Percentiles rank a stretch among this genome's conserved stretches.
Conservation (phyloP, 2,329 filamentous ascomycete species). For the Cryphonectria carpinicola region DNA sequence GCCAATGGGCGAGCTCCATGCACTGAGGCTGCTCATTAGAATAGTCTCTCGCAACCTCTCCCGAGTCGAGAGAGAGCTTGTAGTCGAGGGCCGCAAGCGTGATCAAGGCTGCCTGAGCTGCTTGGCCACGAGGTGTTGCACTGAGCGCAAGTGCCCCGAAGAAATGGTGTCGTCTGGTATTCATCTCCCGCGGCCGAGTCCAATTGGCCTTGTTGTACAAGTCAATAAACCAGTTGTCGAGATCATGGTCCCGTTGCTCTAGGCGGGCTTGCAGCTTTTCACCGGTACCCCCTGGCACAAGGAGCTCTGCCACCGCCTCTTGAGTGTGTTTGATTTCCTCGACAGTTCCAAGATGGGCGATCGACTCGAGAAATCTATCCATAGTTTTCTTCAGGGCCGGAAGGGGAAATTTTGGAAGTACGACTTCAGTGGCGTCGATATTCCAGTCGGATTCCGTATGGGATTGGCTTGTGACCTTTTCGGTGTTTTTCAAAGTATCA, state of each 20-base stretch:
- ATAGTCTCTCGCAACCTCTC: slow-evolving; percentile 23
- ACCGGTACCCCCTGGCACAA: slow-evolving; percentile 21
- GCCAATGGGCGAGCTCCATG: slow-evolving; percentile 32
- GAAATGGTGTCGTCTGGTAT: slow-evolving; percentile 30
- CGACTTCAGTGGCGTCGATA: slow-evolving; percentile 3
- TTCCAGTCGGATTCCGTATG: neutral
- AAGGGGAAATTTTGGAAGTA: slow-evolving; percentile 31
- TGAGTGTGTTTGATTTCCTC: slow-evolving; percentile 27
- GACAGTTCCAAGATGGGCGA: slow-evolving; percentile 24
- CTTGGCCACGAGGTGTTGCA: slow-evolving; percentile 31
- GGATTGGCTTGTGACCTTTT: neutral
- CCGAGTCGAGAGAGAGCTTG: slow-evolving; percentile 32
- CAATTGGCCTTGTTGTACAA: slow-evolving; percentile 25
- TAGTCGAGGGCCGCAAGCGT: slow-evolving; percentile 33
- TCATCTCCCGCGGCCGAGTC: neutral
- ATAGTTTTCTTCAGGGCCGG: slow-evolving; percentile 28
- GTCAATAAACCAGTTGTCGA: slow-evolving; percentile 35
- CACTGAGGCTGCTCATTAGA: slow-evolving; percentile 32
- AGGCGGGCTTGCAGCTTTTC: slow-evolving; percentile 30
- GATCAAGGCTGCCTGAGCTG: slow-evolving; percentile 37
- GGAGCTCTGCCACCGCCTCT: slow-evolving; percentile 24
- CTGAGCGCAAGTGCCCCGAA: slow-evolving; percentile 32
- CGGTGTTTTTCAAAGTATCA: neutral
- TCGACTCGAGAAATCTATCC: slow-evolving; percentile 26
- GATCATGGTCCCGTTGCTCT: slow-evolving; percentile 15